phyloP scores from a whole-genome alignment of 306 rosid species.

The Quercus robur region DNA sequence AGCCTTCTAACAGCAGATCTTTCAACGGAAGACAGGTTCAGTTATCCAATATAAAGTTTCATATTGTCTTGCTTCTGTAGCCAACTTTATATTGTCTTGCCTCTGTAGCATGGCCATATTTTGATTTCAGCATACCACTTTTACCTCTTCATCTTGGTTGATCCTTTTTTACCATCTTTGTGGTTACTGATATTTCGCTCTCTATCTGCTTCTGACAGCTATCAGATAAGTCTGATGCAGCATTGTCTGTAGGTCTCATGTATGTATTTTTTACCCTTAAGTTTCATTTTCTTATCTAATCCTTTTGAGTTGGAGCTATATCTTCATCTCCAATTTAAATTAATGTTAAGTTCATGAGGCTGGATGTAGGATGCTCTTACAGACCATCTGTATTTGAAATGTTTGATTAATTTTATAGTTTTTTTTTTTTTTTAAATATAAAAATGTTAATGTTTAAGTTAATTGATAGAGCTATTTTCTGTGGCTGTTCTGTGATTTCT shows the following conservation, averaged over 20 bases:
- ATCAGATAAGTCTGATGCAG: conserved; percentile 63
- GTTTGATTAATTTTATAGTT: background rate
- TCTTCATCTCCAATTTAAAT: background rate
- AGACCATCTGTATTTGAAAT: background rate
- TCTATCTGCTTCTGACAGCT: conserved; percentile 50
- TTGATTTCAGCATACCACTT: background rate
- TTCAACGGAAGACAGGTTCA: conserved; percentile 51
- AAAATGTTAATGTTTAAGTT: background rate
- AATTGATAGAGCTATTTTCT: background rate
- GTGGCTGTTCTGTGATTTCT: conserved; percentile 16
- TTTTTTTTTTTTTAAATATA: background rate
- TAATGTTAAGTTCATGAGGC: background rate
- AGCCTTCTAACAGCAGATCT: conserved; percentile 45
- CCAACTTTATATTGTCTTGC: conserved; percentile 14
- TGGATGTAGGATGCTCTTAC: background rate
- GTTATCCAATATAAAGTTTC: conserved; percentile 40
- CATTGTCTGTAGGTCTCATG: conserved; percentile 49
- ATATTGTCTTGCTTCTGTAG: background rate
- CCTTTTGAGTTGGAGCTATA: background rate
- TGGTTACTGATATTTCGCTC: conserved; percentile 30
- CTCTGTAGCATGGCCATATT: conserved; percentile 7
- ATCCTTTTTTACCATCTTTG: conserved; percentile 5
- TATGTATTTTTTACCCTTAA: conserved; percentile 39
- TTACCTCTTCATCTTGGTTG: background rate
- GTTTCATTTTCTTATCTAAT: background rate